Conservation (phyloP, 306 rosid genomes). For the Sicyos baderoa region DNA sequence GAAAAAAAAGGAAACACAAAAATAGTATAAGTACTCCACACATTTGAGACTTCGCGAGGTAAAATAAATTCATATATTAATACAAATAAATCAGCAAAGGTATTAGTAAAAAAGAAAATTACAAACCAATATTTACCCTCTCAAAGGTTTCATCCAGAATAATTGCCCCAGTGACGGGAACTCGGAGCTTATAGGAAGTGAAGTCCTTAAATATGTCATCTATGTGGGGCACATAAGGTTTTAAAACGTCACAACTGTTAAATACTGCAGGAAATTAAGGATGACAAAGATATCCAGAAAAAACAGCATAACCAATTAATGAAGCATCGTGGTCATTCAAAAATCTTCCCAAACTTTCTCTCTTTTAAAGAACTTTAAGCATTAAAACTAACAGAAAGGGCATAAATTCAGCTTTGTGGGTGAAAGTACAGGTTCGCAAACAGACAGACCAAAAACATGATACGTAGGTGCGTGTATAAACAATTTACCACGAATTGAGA, state of each 20-base stretch:
- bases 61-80: not conserved
- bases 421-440: not conserved
- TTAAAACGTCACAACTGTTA: conserved; percentile 85
- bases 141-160: conserved; percentile 91
- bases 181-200: conserved; percentile 92
- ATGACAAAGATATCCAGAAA: conserved; percentile 22
- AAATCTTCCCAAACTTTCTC: not conserved
- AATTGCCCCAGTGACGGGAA: conserved; percentile 95
- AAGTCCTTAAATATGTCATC: conserved; percentile 96
- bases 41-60: too few relatives aligned
- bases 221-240: conserved; percentile 86
- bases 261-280: conserved; percentile 72
- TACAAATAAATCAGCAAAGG: not conserved
- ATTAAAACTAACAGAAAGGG: not conserved
- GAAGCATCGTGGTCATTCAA: not conserved
- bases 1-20: not conserved
- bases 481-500: not conserved
- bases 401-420: not conserved
- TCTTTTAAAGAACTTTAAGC: not conserved
- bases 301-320: not conserved
- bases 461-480: not conserved
- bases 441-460: not conserved
- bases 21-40: not conserved
- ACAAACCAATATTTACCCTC: conserved; percentile 53
- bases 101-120: not conserved